Evolutionary conservation across 768 basidiomycete genomes (phyloP).

Genomic region (Suillus ampliporus): DNA sequence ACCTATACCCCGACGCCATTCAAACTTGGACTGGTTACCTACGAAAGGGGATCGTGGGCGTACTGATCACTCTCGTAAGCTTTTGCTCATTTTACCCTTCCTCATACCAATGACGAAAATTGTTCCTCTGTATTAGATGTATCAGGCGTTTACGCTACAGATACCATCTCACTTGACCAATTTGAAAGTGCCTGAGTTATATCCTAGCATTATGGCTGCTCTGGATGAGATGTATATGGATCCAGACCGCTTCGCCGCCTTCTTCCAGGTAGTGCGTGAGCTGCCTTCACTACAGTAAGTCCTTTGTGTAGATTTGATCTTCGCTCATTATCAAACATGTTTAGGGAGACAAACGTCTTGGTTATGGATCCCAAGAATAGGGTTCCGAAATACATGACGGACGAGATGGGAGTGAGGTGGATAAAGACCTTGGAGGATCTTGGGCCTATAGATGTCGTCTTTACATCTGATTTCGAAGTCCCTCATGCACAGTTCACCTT

Average conservation of each 20-base stretch:
- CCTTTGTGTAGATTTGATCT: neutral
- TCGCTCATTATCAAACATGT: neutral
- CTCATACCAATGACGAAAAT: neutral
- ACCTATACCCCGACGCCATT: neutral
- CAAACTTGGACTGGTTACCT: neutral
- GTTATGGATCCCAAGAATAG: neutral
- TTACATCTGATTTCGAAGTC: neutral
- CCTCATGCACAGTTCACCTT: neutral
- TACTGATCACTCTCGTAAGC: neutral
- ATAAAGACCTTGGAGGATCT: neutral
- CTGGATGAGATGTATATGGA: neutral
- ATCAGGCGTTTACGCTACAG: neutral
- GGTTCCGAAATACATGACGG: neutral
- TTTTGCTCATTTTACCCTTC: neutral
- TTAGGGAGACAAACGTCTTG: neutral
- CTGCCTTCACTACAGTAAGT: neutral
- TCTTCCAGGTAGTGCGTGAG: neutral
- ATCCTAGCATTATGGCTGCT: neutral
- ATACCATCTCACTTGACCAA: neutral
- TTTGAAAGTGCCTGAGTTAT: neutral
- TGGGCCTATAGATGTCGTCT: neutral
- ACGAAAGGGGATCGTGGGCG: neutral
- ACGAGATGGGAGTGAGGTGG: neutral
- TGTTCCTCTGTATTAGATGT: neutral
- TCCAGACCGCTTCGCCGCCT: neutral